Evolutionary conservation across 208 protist species (phyloP).

Genomic region (Kentomonas sorsogonicus): DNA sequence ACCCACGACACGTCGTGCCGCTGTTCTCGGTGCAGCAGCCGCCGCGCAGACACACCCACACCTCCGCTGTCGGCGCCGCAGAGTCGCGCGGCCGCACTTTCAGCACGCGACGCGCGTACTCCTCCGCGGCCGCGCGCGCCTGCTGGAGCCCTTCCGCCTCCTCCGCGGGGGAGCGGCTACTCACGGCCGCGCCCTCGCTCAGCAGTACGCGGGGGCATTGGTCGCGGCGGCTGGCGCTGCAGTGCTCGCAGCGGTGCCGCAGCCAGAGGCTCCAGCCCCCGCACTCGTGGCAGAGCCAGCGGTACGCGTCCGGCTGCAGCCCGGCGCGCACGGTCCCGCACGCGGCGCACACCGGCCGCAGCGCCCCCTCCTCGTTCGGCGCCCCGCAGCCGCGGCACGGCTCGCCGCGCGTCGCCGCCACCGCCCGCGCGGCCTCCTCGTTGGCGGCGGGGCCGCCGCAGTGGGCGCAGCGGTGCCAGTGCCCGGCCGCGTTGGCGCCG

Average conservation of each 20-base stretch:
- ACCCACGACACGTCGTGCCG: background rate
- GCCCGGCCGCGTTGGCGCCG: constrained; percentile 40
- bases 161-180: too few species aligned
- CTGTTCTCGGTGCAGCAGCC: background rate
- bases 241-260: too few species aligned
- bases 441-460: constrained; percentile 15
- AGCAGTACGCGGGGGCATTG: too few species aligned
- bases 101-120: background rate
- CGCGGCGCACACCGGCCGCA: constrained; percentile 12
- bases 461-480: constrained; percentile 53
- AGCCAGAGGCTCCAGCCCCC: too few species aligned
- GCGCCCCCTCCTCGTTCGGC: constrained; percentile 11
- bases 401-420: background rate
- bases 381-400: background rate
- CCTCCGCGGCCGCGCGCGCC: too few species aligned
- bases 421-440: background rate
- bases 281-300: constrained; percentile 12
- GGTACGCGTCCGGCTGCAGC: background rate
- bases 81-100: background rate
- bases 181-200: too few species aligned
- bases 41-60: background rate
- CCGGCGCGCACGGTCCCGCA: constrained; percentile 7
- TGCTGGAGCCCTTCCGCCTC: background rate
- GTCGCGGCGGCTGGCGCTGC: too few species aligned
- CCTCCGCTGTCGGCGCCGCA: background rate